Evolutionary conservation across 2,329 filamentous ascomycete genomes (phyloP).

Genomic region (Apiospora pterosperma): DNA sequence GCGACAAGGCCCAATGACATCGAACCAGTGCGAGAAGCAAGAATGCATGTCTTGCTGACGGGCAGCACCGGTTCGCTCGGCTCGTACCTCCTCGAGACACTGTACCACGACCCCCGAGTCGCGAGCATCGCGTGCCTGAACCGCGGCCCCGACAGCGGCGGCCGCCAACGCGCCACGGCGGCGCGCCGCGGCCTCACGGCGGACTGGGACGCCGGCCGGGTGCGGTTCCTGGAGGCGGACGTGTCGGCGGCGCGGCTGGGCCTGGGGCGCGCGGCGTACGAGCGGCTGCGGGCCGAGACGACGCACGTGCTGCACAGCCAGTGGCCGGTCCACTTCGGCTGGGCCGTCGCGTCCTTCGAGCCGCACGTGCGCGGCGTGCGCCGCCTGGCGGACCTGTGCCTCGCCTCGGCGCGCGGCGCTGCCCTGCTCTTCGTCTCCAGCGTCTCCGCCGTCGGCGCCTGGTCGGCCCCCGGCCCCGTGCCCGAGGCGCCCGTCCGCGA

Average conservation of each 20-base stretch:
- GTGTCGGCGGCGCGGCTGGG: conserved; percentile 45
- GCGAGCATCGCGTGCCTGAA: conserved; percentile 46
- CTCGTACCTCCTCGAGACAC: conserved; percentile 40
- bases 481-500: conserved; percentile 37
- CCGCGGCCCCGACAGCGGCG: conserved; percentile 37
- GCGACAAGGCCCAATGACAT: background rate
- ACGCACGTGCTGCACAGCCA: conserved; percentile 53
- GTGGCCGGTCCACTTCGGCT: conserved; percentile 53
- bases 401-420: conserved; percentile 27
- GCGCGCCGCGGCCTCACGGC: conserved; percentile 33
- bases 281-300: conserved; percentile 32
- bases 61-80: conserved; percentile 50
- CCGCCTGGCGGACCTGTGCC: conserved; percentile 42
- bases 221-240: conserved; percentile 47
- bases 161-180: conserved; percentile 32
- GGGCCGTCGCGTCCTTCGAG: conserved; percentile 45
- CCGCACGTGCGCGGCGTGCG: conserved; percentile 47
- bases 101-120: conserved; percentile 30
- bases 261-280: conserved; percentile 32
- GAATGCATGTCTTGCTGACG: conserved; percentile 32
- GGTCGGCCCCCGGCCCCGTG: conserved; percentile 25
- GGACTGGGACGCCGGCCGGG: conserved; percentile 27
- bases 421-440: conserved; percentile 42
- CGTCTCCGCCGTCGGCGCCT: conserved; percentile 34
- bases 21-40: background rate